These are phyloP conservation scores for Talaromyces marneffei DNA, from an alignment of 2,329 filamentous ascomycete genomes.

Conservation along the genomic window DNA sequence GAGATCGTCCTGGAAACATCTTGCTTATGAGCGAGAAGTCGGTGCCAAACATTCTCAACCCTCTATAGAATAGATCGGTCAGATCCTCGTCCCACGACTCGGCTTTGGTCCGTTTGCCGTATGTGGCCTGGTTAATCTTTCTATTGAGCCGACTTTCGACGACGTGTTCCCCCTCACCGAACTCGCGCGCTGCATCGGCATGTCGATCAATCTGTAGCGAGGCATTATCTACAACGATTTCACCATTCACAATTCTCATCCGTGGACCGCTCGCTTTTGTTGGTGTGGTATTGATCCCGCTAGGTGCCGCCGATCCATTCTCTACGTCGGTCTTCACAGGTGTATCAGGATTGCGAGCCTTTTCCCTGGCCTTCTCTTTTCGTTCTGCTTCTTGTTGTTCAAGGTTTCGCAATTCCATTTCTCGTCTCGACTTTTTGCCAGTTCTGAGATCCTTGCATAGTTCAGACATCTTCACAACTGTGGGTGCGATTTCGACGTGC, in stretches of 20 bases:
- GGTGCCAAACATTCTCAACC: conserved; percentile 57
- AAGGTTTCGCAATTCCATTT: conserved; percentile 52
- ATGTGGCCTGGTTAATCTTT: conserved; percentile 43
- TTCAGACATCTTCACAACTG: conserved; percentile 53
- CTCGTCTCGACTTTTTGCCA: conserved; percentile 53
- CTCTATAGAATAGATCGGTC: conserved; percentile 59
- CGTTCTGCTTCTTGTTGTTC: conserved; percentile 50
- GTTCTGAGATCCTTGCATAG: conserved; percentile 49
- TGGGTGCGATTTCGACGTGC: conserved; percentile 47
- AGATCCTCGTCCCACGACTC: conserved; percentile 53
- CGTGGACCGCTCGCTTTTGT: conserved; percentile 37
- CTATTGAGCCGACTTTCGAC: conserved; percentile 43
- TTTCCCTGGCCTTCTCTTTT: conserved; percentile 36
- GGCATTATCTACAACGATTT: conserved; percentile 50
- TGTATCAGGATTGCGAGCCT: conserved; percentile 19
- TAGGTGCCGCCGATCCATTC: conserved; percentile 18
- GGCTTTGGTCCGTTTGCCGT: conserved; percentile 46
- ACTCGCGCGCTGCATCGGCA: conserved; percentile 45
- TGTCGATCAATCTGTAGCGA: conserved; percentile 53
- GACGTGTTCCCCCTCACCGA: conserved; percentile 42
- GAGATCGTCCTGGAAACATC: conserved; percentile 54
- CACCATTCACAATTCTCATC: conserved; percentile 52
- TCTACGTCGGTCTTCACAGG: conserved; percentile 25
- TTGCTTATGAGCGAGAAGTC: conserved; percentile 61
- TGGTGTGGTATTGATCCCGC: conserved; percentile 19